phyloP scores from a whole-genome alignment of 2,329 filamentous ascomycete genomes.

The Scytalidium sp. region DNA sequence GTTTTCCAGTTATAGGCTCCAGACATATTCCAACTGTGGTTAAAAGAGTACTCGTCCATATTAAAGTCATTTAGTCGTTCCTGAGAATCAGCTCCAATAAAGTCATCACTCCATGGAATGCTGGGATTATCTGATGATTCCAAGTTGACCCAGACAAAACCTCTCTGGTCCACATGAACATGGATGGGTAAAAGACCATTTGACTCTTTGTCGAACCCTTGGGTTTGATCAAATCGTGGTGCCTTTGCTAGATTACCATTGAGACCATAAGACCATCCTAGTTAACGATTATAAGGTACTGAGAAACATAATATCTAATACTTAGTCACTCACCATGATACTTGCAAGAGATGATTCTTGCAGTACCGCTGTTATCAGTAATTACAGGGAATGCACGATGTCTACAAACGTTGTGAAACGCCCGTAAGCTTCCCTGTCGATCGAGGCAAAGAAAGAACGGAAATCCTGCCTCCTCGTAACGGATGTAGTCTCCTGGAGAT shows the following conservation, averaged over 20 bases:
- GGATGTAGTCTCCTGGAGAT: slow-evolving; percentile 34
- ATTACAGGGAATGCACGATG: slow-evolving; percentile 37
- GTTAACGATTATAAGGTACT: too few relatives aligned
- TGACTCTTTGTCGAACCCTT: slow-evolving; percentile 34
- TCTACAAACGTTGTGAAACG: slow-evolving; percentile 38
- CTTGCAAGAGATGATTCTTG: slow-evolving; percentile 36
- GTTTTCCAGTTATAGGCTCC: slow-evolving; percentile 37
- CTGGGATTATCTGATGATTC: slow-evolving; percentile 18
- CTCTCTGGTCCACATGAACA: slow-evolving; percentile 26
- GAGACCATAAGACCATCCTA: slow-evolving; percentile 42
- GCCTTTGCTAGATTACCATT: slow-evolving; percentile 40
- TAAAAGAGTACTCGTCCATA: slow-evolving; percentile 23
- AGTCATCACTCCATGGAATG: slow-evolving; percentile 10
- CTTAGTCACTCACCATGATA: too few relatives aligned
- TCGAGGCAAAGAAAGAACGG: slow-evolving; percentile 38
- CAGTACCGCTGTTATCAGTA: slow-evolving; percentile 31
- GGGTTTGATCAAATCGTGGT: slow-evolving; percentile 36
- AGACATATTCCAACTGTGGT: slow-evolving; percentile 31
- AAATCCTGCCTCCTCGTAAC: slow-evolving; percentile 30
- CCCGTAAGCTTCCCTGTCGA: slow-evolving; percentile 27
- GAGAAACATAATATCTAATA: too few relatives aligned
- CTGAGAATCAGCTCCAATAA: slow-evolving; percentile 18
- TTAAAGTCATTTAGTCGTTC: slow-evolving; percentile 20
- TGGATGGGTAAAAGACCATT: slow-evolving; percentile 32
- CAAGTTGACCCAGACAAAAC: slow-evolving; percentile 33